Evolutionary conservation across 805 yeast genomes (phyloP).

Genomic region (Teunomyces atbi): DNA sequence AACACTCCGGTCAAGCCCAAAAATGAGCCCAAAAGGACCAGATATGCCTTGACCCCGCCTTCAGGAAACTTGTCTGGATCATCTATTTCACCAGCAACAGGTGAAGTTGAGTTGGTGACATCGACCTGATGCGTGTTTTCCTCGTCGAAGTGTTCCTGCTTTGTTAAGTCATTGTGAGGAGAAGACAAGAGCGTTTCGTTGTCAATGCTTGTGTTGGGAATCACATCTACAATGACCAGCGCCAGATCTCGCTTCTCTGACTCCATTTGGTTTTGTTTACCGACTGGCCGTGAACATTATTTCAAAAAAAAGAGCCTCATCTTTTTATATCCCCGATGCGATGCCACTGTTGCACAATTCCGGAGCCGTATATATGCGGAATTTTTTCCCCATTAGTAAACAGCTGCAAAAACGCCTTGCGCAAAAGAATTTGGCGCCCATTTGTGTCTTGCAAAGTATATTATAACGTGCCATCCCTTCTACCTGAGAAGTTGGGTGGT

Average conservation of each 20-base stretch:
- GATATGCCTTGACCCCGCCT: slow-evolving; percentile 24
- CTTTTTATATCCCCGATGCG: neutral
- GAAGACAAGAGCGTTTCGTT: neutral
- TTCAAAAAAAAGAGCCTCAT: neutral
- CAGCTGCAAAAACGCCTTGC: neutral
- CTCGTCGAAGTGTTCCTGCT: neutral
- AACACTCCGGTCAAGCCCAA: slow-evolving; percentile 24
- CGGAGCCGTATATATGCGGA: neutral
- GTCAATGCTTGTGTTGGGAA: too few species aligned
- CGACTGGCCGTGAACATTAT: too few species aligned
- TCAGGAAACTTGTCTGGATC: slow-evolving; percentile 26
- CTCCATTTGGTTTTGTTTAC: neutral
- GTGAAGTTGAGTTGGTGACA: slow-evolving; percentile 33
- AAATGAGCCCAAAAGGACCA: slow-evolving; percentile 24
- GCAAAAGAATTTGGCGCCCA: neutral
- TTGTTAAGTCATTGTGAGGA: neutral
- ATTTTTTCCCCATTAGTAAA: neutral
- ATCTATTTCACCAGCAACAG: slow-evolving; percentile 14
- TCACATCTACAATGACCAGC: neutral
- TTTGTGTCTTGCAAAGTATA: neutral
- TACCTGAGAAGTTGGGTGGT: too few species aligned
- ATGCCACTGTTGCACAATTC: neutral
- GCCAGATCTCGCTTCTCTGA: neutral
- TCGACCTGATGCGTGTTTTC: neutral
- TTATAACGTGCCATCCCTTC: too few species aligned